phyloP scores from a whole-genome alignment of 1,284 basidiomycete genomes.

The Trichosporon sp. region DNA sequence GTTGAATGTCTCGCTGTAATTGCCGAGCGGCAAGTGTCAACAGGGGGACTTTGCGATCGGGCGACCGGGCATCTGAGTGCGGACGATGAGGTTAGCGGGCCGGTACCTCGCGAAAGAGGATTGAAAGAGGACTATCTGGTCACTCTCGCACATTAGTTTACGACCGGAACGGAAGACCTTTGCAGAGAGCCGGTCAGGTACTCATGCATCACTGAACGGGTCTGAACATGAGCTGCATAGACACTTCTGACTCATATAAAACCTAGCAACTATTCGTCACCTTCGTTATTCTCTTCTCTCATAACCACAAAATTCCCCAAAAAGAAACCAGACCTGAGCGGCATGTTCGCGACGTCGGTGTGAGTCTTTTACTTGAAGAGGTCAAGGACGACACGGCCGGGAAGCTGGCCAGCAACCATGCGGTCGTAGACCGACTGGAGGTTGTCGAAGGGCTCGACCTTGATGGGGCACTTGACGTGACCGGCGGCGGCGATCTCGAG shows the following conservation, averaged over 20 bases:
- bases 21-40: no score
- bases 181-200: not conserved
- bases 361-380: conserved; percentile 23
- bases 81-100: no score
- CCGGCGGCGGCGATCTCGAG: conserved; percentile 70
- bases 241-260: conserved; percentile 18
- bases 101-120: no score
- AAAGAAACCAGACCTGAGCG: not conserved
- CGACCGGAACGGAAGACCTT: not conserved
- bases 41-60: no score
- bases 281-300: not conserved
- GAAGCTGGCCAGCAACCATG: conserved; percentile 63
- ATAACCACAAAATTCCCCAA: conserved; percentile 14
- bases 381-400: conserved; percentile 68
- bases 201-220: not conserved
- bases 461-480: conserved; percentile 66
- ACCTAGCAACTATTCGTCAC: not conserved
- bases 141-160: no score
- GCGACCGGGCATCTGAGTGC: no score
- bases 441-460: conserved; percentile 61
- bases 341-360: not conserved
- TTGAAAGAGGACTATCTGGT: no score
- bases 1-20: no score
- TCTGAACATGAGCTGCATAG: conserved; percentile 8
- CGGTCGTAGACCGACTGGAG: conserved; percentile 65